phyloP scores from a whole-genome alignment of 768 basidiomycete genomes.

The Boletus sp. region DNA sequence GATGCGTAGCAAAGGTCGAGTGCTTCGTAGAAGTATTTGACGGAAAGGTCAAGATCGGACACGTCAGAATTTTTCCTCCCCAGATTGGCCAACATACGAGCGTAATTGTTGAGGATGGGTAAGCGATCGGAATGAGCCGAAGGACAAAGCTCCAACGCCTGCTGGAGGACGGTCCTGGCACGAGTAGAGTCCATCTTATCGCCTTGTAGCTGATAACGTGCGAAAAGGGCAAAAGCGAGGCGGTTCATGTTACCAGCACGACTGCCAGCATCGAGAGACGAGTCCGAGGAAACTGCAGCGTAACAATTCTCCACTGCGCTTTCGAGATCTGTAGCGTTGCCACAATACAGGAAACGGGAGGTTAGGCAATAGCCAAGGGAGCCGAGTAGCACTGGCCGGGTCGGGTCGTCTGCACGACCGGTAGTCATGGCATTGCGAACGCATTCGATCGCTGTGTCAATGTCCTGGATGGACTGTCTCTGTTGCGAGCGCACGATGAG shows the following conservation, averaged over 20 bases:
- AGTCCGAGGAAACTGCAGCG: conserved; percentile 6
- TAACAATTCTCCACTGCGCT: conserved; percentile 20
- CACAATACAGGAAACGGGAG: conserved; percentile 19
- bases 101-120: conserved; percentile 11
- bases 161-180: conserved; percentile 15
- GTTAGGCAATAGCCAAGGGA: conserved; percentile 13
- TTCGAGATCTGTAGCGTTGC: conserved; percentile 24
- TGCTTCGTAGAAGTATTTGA: conserved; percentile 19
- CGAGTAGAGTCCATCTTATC: conserved; percentile 15
- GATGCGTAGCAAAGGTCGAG: conserved; percentile 13
- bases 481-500: conserved; percentile 11
- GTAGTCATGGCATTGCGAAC: conserved; percentile 8
- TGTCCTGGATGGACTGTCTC: conserved; percentile 12
- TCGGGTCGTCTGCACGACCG: conserved; percentile 2
- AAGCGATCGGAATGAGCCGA: conserved; percentile 1
- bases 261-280: conserved; percentile 1
- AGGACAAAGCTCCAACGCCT: conserved; percentile 15
- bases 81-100: conserved; percentile 11
- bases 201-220: conserved; percentile 21
- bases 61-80: conserved; percentile 1
- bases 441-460: conserved; percentile 15
- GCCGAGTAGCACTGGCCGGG: conserved; percentile 1
- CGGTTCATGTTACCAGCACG: conserved; percentile 5
- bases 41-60: conserved; percentile 14
- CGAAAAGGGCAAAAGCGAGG: conserved; percentile 17